Conservation (phyloP, 2,329 filamentous ascomycete species). For the Alternaria solani region DNA sequence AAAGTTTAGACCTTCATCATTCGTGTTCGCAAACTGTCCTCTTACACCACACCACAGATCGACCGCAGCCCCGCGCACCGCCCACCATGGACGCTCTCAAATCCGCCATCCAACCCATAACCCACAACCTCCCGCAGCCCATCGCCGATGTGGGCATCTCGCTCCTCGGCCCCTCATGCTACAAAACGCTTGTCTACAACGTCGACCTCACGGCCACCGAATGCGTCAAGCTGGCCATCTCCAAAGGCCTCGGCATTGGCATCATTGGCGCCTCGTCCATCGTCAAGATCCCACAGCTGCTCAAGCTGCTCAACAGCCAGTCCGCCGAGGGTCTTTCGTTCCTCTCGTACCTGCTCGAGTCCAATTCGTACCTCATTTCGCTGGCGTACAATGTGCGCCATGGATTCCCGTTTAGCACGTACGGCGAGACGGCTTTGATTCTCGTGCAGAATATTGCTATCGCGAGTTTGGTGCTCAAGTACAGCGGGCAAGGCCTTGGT, state of each 20-base stretch:
- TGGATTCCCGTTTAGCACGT: slow-evolving; percentile 94
- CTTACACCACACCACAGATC: neutral
- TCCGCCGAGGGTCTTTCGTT: slow-evolving; percentile 88
- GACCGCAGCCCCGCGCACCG: neutral
- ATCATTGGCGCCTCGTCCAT: slow-evolving; percentile 90
- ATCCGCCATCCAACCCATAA: slow-evolving; percentile 54
- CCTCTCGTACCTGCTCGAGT: slow-evolving; percentile 92
- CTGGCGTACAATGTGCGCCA: slow-evolving; percentile 93
- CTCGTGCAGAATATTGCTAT: slow-evolving; percentile 92
- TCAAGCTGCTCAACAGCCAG: slow-evolving; percentile 84
- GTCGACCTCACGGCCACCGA: slow-evolving; percentile 78
- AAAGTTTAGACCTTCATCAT: slow-evolving; percentile 3
- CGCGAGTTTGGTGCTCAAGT: slow-evolving; percentile 84
- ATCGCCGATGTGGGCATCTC: slow-evolving; percentile 44
- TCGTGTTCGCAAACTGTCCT: slow-evolving; percentile 15
- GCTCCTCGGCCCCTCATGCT: slow-evolving; percentile 84
- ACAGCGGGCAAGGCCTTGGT: slow-evolving; percentile 71
- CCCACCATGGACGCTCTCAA: slow-evolving; percentile 56
- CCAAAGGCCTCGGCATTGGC: slow-evolving; percentile 89
- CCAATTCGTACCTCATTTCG: slow-evolving; percentile 82
- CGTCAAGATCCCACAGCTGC: slow-evolving; percentile 95
- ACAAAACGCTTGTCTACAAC: slow-evolving; percentile 84
- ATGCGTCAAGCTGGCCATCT: slow-evolving; percentile 89
- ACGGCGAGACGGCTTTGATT: slow-evolving; percentile 92
- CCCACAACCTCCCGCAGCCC: slow-evolving; percentile 55